A percentile compares a stretch with the other conserved stretches of the same genome.
These are phyloP conservation scores for Thermothielavioides terrestris DNA, from an alignment of 495 filamentous ascomycete genomes.

Conservation along the genomic window DNA sequence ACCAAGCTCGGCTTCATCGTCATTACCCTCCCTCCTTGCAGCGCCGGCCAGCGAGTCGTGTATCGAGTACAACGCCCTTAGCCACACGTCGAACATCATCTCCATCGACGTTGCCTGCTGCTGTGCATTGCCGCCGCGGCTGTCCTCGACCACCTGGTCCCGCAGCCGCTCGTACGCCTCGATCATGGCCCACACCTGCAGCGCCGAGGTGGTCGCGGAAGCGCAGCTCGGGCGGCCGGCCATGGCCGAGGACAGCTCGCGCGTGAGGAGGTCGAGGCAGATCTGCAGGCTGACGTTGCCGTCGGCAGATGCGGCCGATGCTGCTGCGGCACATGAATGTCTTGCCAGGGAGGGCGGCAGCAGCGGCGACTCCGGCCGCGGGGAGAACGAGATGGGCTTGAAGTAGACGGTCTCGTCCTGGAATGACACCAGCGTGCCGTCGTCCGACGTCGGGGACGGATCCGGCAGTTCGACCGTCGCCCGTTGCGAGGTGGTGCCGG, in stretches of 20 bases:
- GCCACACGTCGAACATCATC: constrained; percentile 37
- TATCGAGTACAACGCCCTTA: constrained; percentile 33
- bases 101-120: constrained; percentile 20
- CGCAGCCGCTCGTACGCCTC: constrained; percentile 40
- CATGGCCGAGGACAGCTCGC: constrained; percentile 32
- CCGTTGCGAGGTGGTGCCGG: background rate
- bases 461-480: background rate
- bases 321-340: too few relatives aligned
- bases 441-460: constrained; percentile 31
- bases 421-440: constrained; percentile 36
- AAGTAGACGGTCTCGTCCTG: constrained; percentile 36
- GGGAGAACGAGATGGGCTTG: constrained; percentile 31
- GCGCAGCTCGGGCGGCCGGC: constrained; percentile 14
- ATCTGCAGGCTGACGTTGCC: constrained; percentile 32
- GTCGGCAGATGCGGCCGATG: background rate
- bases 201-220: constrained; percentile 37
- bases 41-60: constrained; percentile 24
- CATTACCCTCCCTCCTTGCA: constrained; percentile 4
- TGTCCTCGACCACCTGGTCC: constrained; percentile 25
- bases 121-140: constrained; percentile 8
- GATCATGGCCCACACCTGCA: constrained; percentile 48
- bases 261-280: constrained; percentile 34
- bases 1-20: constrained; percentile 11
- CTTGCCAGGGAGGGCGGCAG: background rate
- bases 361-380: constrained; percentile 16